Evolutionary conservation across 75 land plant species (phyloP).

Genomic region (Selaginella moellendorffii): DNA sequence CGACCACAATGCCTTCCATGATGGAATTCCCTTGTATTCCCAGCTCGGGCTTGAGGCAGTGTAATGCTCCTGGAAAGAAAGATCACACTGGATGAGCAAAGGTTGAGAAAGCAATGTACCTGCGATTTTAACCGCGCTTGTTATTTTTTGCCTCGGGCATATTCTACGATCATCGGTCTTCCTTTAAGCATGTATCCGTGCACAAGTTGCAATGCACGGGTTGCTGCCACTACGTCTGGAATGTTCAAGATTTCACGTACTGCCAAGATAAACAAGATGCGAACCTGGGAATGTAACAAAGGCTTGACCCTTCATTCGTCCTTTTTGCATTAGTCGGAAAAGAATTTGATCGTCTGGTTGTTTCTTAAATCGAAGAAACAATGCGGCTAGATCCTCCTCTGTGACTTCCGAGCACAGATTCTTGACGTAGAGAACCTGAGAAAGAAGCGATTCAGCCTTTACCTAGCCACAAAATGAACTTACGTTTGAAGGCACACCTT

Average conservation of each 20-base stretch:
- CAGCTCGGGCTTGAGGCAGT: too few relatives aligned
- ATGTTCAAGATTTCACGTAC: neutral
- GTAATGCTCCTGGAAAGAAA: too few relatives aligned
- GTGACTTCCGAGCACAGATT: conserved; percentile 26
- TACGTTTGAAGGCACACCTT: conserved; percentile 33
- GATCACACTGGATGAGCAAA: too few relatives aligned
- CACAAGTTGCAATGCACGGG: conserved; percentile 20
- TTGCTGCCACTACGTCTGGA: conserved; percentile 31
- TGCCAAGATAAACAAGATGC: neutral
- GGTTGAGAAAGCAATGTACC: too few relatives aligned
- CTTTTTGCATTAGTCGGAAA: conserved; percentile 33
- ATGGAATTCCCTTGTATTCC: too few relatives aligned
- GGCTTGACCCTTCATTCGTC: conserved; percentile 44
- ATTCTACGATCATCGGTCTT: conserved; percentile 31
- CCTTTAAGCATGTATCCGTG: conserved; percentile 30
- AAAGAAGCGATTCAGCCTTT: too few relatives aligned
- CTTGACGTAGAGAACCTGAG: conserved; percentile 31
- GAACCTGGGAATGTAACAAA: conserved; percentile 37
- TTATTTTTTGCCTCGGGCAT: conserved; percentile 20
- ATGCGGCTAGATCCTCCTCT: conserved; percentile 30
- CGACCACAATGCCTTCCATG: too few relatives aligned
- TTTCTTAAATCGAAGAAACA: conserved; percentile 23
- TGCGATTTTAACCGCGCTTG: too few relatives aligned
- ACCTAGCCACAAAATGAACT: too few relatives aligned
- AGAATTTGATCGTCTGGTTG: conserved; percentile 15